A percentile compares a stretch with the other conserved stretches of the same genome.
Evolutionary conservation across 306 rosid genomes (phyloP).

Genomic region (Styphnolobium japonicum): DNA sequence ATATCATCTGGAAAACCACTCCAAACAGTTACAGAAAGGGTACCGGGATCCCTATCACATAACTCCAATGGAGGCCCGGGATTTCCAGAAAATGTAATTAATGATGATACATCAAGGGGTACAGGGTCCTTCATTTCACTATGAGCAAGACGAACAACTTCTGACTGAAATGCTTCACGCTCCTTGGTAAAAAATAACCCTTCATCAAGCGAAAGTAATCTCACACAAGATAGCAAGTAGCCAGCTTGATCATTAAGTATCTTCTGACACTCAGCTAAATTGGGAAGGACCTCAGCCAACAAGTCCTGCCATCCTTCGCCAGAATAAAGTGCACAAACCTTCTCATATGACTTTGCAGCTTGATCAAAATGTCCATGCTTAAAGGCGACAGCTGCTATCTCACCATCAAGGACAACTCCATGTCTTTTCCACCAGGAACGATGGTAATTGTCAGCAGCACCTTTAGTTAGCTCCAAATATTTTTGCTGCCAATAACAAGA

Average conservation of each 20-base stretch:
- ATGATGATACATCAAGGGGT: conserved; percentile 89
- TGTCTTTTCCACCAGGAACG: conserved; percentile 99
- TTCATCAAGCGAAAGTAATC: conserved; percentile 91
- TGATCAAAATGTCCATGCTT: conserved; percentile 80
- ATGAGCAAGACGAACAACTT: conserved; percentile 83
- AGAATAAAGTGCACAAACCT: conserved; percentile 89
- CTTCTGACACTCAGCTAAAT: conserved; percentile 94
- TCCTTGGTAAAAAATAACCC: conserved; percentile 82
- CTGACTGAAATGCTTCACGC: conserved; percentile 89
- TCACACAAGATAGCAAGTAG: conserved; percentile 93
- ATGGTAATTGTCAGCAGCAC: conserved; percentile 94
- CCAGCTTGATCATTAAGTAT: conserved; percentile 93
- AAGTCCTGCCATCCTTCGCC: conserved; percentile 99
- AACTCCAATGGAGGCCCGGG: conserved; percentile 93
- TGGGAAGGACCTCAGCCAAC: conserved; percentile 93
- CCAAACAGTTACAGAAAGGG: conserved; percentile 81
- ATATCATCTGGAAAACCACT: conserved; percentile 98
- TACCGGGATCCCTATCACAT: conserved; percentile 91
- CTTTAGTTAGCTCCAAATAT: conserved; percentile 89
- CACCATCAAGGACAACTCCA: conserved; percentile 99
- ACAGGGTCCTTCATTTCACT: conserved; percentile 97
- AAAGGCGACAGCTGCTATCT: conserved; percentile 86
- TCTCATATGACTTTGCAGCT: conserved; percentile 98
- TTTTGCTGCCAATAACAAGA: conserved; percentile 64
- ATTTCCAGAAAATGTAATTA: conserved; percentile 92